Evolutionary conservation across 2,329 filamentous ascomycete genomes (phyloP), one percentile per base, ranked within the genome.

Genomic region (Bipolaris oryzae): DNA sequence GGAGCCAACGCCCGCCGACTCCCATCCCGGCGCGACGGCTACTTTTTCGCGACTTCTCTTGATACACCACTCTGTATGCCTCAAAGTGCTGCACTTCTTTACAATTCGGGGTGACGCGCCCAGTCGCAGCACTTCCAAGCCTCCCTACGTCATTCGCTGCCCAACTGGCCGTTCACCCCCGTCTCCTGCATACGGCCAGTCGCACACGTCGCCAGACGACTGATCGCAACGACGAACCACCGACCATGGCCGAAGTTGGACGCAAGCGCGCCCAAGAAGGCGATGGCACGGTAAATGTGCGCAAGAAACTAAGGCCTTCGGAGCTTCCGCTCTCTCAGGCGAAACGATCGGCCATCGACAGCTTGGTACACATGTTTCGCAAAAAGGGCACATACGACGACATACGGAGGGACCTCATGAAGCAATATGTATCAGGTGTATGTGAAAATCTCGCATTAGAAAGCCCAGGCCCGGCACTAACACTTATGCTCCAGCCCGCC

Each of bases 331-430:
- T 93, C 18, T 85, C 89, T 5, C 89, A 88, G 3, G 84, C 86
- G n/a, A 90, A 91, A 50, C 84, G 89, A 62, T 84, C 85, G 1
- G 87, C 88, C 1, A 91, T 94, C 54, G 90, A 93, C 66, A 84
- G 83, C 15, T 83, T 94, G 20, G 85, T 90, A n/a, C 88, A 91
- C 71, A 88, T 85, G 10, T 94, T 93, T 79, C 93, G 93, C 77
- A 94, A 93, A 78, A 92, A 91, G 76, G 91, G 91, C 58, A 89
- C 89, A 55, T 95, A 93, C 71, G 91, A 95, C 76, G 80, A 84
- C 13, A 84, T 93, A 61, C 87, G 90, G 59, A 93, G 92, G 72
- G 84, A 90, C 67, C 83, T 91, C 10, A 92, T 90, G 84, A 85
- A 89, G 43, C 87, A 90, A 55, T 91, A 91, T 64, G 86, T 88